Evolutionary conservation across 164 flowering plant genomes (phyloP), one percentile per base, ranked within the genome.

Genomic region (Stephania cephalantha): DNA sequence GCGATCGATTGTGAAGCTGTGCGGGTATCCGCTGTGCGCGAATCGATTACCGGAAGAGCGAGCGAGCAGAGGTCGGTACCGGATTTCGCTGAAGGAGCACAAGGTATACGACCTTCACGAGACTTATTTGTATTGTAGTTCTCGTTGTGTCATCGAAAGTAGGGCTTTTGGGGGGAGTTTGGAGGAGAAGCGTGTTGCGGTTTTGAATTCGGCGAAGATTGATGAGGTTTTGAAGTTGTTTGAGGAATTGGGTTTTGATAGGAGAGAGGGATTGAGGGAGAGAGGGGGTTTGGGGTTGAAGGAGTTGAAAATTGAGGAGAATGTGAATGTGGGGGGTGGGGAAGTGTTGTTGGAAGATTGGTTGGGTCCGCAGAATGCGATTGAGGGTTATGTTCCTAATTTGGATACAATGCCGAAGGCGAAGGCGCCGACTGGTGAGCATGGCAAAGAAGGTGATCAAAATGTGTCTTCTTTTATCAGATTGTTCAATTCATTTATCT

Each of bases 381-480:
- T 95, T 77, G 99, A 95, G 77, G 99, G 99, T 17, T 93, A 92
- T 84, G 93, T 92, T 72, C 98, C 99, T 2, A 74, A 78, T 74
- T 75, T 73, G 20, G 86, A 90, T 53, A 72, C 52, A 1, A 78
- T 46, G 17, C 18, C 69, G 13, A 79, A 75, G 53, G 70, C 69
- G 10, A 79, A 75, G 53, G 70, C 77, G 50, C 68, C 31, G 6
- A 67, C 58, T 66, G 22, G 64, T 0, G 79, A 74, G 68, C 74
- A 74, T n/a, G 30, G 2, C 17, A 79, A 79, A 68, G 77, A 83
- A 84, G 92, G 92, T 88, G 30, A 71, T 68, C 2, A 25, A 22
- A 30, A 30, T 13, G 31, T 6, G n/a, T 5, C 15, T 67, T 31
- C 1, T 61, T 70, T 15, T 30, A 15, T 5, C 31, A 9, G 17